A percentile compares a stretch with the other conserved stretches of the same genome.
Conservation (phyloP, 1,284 basidiomycete species). For the Malassezia brasiliensis region DNA sequence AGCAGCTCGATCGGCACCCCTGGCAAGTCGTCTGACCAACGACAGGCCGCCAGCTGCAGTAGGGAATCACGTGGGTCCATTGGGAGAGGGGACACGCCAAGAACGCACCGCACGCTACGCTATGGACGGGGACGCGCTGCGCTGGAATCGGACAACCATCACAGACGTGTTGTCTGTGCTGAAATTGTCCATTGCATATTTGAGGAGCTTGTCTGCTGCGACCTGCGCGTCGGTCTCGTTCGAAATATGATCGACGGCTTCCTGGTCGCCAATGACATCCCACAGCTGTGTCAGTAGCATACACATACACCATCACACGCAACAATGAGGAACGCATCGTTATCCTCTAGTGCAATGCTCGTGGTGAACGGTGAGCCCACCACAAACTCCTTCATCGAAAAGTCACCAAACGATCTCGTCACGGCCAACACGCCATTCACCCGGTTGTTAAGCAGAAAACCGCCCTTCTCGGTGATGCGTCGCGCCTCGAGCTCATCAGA, state of each 20-base stretch:
- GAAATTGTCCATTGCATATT: constrained; percentile 75
- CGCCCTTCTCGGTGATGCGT: constrained; percentile 91
- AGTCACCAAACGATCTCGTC: constrained; percentile 88
- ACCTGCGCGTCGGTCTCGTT: constrained; percentile 67
- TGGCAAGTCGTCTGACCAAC: too few species aligned
- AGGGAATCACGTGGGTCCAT: not conserved
- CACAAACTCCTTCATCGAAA: constrained; percentile 98
- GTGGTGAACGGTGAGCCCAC: constrained; percentile 97
- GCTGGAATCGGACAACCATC: constrained; percentile 41
- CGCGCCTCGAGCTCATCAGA: constrained; percentile 93
- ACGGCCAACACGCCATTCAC: constrained; percentile 93
- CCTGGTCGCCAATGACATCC: constrained; percentile 90
- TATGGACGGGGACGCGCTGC: not conserved
- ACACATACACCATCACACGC: constrained; percentile 88
- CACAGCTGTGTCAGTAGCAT: constrained; percentile 61
- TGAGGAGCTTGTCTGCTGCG: constrained; percentile 67
- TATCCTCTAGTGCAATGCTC: constrained; percentile 76
- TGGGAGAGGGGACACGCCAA: too few species aligned
- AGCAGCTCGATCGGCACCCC: too few species aligned
- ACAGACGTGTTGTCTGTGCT: constrained; percentile 68
- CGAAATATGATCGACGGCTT: constrained; percentile 75
- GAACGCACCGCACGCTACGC: too few species aligned
- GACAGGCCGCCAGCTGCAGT: too few species aligned
- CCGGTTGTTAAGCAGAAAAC: constrained; percentile 95
- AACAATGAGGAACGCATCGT: constrained; percentile 88